Percentiles rank a stretch among this genome's conserved stretches.
These are phyloP conservation scores for Parasarocladium wereldwijsianum DNA, from an alignment of 2,329 filamentous ascomycete genomes.

Conservation along the genomic window DNA sequence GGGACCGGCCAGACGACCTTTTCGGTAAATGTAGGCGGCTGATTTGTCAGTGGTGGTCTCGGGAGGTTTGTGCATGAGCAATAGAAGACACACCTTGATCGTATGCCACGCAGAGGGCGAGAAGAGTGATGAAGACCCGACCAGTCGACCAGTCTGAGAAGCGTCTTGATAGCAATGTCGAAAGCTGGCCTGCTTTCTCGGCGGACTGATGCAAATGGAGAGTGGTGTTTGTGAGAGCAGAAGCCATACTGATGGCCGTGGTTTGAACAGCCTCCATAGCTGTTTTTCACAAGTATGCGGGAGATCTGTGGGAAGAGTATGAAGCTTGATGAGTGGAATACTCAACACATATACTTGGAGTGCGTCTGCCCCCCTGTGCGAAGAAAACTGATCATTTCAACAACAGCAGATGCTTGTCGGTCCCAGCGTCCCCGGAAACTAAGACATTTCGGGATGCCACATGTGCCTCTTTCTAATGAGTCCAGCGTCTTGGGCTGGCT, in stretches of 20 bases:
- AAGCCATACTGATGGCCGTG: not conserved
- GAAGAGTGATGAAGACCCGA: constrained; percentile 17
- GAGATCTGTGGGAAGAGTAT: not conserved
- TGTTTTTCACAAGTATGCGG: not conserved
- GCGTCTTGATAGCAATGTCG: not conserved
- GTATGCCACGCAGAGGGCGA: constrained; percentile 20
- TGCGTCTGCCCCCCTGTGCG: too few relatives aligned
- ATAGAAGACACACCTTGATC: constrained; percentile 20
- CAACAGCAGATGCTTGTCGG: too few relatives aligned
- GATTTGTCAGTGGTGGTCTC: constrained; percentile 3
- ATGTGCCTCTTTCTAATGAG: too few relatives aligned
- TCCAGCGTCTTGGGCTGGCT: too few relatives aligned
- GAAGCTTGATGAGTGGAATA: too few relatives aligned
- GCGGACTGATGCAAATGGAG: not conserved
- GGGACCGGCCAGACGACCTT: constrained; percentile 49
- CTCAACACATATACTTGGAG: too few relatives aligned
- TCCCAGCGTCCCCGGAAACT: too few relatives aligned
- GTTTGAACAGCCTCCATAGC: not conserved
- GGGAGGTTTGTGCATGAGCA: not conserved
- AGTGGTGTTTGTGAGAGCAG: not conserved
- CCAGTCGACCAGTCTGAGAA: constrained; percentile 11
- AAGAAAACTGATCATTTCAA: too few relatives aligned
- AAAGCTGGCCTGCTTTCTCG: not conserved
- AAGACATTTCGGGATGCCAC: too few relatives aligned
- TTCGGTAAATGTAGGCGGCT: constrained; percentile 47